phyloP scores from a whole-genome alignment of 2,329 filamentous ascomycete genomes.

The Pseudopyrenochaeta lycopersici region DNA sequence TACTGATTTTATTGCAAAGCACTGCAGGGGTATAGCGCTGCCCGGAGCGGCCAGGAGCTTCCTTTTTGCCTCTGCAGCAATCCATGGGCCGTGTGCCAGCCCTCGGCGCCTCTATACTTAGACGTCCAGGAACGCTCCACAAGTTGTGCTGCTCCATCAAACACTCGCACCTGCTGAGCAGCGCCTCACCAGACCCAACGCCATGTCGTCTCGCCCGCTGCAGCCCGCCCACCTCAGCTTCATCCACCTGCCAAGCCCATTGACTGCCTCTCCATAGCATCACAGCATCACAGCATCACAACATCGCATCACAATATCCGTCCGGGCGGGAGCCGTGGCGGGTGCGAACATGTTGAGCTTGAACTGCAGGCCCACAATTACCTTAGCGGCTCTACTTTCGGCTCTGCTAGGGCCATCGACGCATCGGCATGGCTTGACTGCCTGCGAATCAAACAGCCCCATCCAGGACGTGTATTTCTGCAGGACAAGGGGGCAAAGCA shows the following conservation, averaged over 20 bases:
- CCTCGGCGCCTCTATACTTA: conserved; percentile 21
- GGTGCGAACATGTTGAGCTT: conserved; percentile 21
- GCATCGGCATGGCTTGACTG: conserved; percentile 20
- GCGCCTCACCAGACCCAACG: no score
- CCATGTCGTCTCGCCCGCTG: no score
- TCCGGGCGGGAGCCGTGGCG: conserved; percentile 15
- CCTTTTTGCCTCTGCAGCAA: conserved; percentile 8
- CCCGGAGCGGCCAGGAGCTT: conserved; percentile 4
- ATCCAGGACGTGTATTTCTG: neutral
- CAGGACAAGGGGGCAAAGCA: neutral
- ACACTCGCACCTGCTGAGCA: conserved; percentile 13
- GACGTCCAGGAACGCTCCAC: no score
- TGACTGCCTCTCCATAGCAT: no score
- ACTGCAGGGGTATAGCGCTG: conserved; percentile 16
- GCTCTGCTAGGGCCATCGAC: neutral
- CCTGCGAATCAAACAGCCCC: conserved; percentile 14
- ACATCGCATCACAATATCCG: neutral
- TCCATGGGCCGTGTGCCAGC: conserved; percentile 6
- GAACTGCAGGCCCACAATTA: conserved; percentile 8
- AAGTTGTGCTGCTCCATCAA: no score
- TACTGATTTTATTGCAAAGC: conserved; percentile 14
- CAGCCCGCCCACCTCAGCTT: no score
- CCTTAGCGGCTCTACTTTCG: conserved; percentile 22
- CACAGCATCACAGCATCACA: neutral
- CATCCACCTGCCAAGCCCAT: no score